Conservation (phyloP, 2,329 filamentous ascomycete species). For the Clarireedia hainanense region DNA sequence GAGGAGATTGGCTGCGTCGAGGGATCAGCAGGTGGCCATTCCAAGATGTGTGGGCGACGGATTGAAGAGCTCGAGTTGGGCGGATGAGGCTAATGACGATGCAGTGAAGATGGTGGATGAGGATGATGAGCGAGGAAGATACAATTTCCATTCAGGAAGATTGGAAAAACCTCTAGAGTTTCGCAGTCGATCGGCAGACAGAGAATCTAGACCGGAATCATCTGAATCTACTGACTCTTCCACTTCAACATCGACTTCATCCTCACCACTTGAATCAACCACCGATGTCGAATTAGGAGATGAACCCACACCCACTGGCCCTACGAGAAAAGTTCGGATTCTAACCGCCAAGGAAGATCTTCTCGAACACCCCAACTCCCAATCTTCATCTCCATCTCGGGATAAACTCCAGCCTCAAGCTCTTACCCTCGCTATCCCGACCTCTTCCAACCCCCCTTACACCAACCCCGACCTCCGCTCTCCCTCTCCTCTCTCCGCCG, state of each 20-base stretch:
- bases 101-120: neutral
- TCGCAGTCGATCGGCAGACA: too few relatives aligned
- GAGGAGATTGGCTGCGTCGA: slow-evolving; percentile 11
- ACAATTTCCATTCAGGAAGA: too few relatives aligned
- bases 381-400: neutral
- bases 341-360: neutral
- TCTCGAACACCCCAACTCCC: neutral
- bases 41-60: slow-evolving; percentile 12
- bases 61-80: slow-evolving; percentile 16
- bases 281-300: neutral
- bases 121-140: too few relatives aligned
- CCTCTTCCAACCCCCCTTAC: neutral
- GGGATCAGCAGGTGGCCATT: slow-evolving; percentile 16
- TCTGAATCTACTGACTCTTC: too few relatives aligned
- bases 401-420: neutral
- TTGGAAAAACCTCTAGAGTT: too few relatives aligned
- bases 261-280: neutral
- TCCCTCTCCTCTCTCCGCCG: neutral
- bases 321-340: neutral
- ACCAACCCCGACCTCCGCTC: neutral
- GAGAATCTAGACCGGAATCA: too few relatives aligned
- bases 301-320: neutral
- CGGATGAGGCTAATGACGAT: slow-evolving; percentile 20
- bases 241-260: neutral
- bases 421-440: neutral